Evolutionary conservation across 2,329 filamentous ascomycete genomes (phyloP).

Genomic region (Pezicula radicicola): DNA sequence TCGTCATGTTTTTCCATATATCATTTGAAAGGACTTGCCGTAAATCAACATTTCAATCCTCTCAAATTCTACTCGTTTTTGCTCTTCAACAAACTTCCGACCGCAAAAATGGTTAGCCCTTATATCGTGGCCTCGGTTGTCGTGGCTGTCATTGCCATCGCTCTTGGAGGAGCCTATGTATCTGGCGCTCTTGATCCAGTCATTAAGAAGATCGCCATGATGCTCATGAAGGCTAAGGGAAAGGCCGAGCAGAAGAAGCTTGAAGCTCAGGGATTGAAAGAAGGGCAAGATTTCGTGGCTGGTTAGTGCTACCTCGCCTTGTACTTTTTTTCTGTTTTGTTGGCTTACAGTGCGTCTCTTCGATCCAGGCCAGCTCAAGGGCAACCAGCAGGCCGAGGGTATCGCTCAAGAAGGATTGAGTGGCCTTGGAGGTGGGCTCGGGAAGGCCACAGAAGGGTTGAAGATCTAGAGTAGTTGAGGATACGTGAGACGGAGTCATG

Average conservation of each 20-base stretch:
- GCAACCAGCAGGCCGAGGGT: slow-evolving; percentile 32
- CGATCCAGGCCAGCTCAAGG: slow-evolving; percentile 30
- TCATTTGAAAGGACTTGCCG: too few species aligned
- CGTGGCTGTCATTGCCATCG: slow-evolving; percentile 27
- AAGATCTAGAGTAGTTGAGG: not conserved
- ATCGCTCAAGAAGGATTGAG: slow-evolving; percentile 20
- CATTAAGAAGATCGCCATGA: slow-evolving; percentile 34
- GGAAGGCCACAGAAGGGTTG: not conserved
- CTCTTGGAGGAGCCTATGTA: slow-evolving; percentile 33
- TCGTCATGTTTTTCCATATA: not conserved
- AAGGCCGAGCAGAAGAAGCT: slow-evolving; percentile 37
- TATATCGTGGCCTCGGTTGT: slow-evolving; percentile 27
- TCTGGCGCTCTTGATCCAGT: slow-evolving; percentile 34
- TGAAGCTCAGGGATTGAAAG: slow-evolving; percentile 34
- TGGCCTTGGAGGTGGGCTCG: slow-evolving; percentile 12
- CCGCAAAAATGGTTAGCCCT: slow-evolving; percentile 13
- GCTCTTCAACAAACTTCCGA: not conserved
- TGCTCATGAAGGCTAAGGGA: slow-evolving; percentile 38
- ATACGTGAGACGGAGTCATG: not conserved
- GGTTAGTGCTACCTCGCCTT: slow-evolving; percentile 21
- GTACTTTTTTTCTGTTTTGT: not conserved
- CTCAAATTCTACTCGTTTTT: not conserved
- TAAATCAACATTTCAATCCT: not conserved
- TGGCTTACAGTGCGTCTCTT: not conserved
- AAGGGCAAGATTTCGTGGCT: slow-evolving; percentile 35